Evolutionary conservation across 805 yeast genomes (phyloP).

Genomic region (Ogataea allantospora): DNA sequence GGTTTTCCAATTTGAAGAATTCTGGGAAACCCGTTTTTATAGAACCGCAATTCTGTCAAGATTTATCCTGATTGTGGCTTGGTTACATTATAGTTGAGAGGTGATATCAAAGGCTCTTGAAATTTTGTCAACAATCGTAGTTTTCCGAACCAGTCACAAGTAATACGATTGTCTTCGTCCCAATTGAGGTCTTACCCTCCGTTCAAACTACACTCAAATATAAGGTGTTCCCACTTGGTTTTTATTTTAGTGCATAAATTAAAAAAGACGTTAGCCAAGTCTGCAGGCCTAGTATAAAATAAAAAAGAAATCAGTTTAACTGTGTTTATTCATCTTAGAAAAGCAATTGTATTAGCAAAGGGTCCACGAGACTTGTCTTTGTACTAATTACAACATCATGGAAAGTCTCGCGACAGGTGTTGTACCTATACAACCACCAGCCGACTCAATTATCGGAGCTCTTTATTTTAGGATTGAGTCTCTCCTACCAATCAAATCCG

Average conservation of each 20-base stretch:
- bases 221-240: background rate
- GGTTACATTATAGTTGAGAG: too few species aligned
- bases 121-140: too few species aligned
- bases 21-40: too few species aligned
- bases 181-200: too few species aligned
- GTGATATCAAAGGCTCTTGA: too few species aligned
- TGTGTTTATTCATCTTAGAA: background rate
- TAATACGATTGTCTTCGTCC: too few species aligned
- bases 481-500: slow-evolving; percentile 38
- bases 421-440: slow-evolving; percentile 4
- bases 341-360: background rate
- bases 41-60: too few species aligned
- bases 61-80: too few species aligned
- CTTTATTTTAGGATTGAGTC: slow-evolving; percentile 35
- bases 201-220: background rate
- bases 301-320: slow-evolving; percentile 4
- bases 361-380: background rate
- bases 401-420: slow-evolving; percentile 2
- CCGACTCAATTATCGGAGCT: slow-evolving; percentile 34
- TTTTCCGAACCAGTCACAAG: too few species aligned
- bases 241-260: slow-evolving; percentile 6
- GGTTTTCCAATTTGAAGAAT: too few species aligned
- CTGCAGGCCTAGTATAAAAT: slow-evolving; percentile 7
- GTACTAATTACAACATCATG: background rate
- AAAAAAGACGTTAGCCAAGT: slow-evolving; percentile 10